phyloP scores from a whole-genome alignment of 2,329 filamentous ascomycete genomes.

The Blastomyces emzantsi region DNA sequence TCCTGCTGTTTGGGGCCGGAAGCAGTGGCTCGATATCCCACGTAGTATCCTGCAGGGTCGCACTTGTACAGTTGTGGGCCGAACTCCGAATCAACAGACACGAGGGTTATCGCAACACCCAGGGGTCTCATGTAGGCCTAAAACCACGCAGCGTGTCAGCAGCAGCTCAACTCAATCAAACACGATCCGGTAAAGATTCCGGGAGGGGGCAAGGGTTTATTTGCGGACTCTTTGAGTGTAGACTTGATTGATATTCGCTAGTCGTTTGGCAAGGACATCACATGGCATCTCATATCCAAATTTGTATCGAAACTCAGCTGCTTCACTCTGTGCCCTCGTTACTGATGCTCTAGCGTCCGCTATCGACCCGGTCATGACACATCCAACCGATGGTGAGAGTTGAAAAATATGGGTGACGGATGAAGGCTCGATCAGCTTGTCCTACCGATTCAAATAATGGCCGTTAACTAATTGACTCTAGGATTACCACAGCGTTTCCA shows the following conservation, averaged over 20 bases:
- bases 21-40: conserved; percentile 95
- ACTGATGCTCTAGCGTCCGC: conserved; percentile 92
- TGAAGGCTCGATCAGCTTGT: conserved; percentile 96
- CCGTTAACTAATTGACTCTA: conserved; percentile 1
- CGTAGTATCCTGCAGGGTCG: conserved; percentile 95
- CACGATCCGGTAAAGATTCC: background rate
- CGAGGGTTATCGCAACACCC: conserved; percentile 88
- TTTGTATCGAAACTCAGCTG: conserved; percentile 97
- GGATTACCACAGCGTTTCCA: conserved; percentile 5
- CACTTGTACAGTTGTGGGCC: conserved; percentile 97
- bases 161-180: conserved; percentile 4
- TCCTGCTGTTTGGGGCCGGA: conserved; percentile 98
- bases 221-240: conserved; percentile 83
- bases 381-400: conserved; percentile 90
- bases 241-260: conserved; percentile 98
- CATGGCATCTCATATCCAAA: conserved; percentile 99
- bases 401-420: conserved; percentile 98
- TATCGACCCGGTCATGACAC: conserved; percentile 97
- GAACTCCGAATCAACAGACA: conserved; percentile 84
- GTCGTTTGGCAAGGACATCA: conserved; percentile 88
- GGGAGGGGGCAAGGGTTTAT: background rate
- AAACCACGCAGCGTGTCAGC: conserved; percentile 9
- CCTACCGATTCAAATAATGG: conserved; percentile 44
- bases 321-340: conserved; percentile 86
- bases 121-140: conserved; percentile 97